Evolutionary conservation across 2,329 filamentous ascomycete species (phyloP).

Genomic region (Fusarium sp.): DNA sequence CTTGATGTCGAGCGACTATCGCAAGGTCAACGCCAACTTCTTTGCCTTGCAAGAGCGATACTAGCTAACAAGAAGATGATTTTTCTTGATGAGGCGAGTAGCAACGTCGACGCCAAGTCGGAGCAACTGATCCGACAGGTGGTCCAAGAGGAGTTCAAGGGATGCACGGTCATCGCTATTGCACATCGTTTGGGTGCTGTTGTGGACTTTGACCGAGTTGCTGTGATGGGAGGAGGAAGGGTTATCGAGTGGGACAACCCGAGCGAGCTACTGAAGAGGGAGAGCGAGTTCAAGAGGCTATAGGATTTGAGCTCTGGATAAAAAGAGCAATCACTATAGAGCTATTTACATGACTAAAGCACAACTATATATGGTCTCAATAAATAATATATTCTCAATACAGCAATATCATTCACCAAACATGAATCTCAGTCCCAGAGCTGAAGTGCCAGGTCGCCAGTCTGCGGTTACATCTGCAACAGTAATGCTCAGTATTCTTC

Average conservation of each 20-base stretch:
- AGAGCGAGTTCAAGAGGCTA: conserved; percentile 22
- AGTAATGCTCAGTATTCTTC: conserved; percentile 40
- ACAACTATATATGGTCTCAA: neutral
- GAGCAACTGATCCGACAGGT: conserved; percentile 48
- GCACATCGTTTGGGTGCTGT: conserved; percentile 44
- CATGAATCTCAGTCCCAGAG: conserved; percentile 37
- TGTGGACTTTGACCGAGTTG: conserved; percentile 15
- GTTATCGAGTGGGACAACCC: conserved; percentile 26
- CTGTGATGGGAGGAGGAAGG: conserved; percentile 12
- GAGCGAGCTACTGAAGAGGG: neutral
- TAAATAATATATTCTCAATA: neutral
- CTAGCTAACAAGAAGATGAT: conserved; percentile 49
- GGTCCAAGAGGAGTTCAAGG: conserved; percentile 44
- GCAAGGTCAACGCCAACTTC: conserved; percentile 56
- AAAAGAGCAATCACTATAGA: neutral
- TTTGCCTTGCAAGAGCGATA: conserved; percentile 50
- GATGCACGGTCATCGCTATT: conserved; percentile 62
- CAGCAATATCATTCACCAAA: conserved; percentile 10
- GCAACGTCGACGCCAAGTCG: conserved; percentile 48
- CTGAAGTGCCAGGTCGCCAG: conserved; percentile 36
- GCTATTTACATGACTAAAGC: neutral
- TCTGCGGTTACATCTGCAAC: conserved; percentile 36
- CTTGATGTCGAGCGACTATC: conserved; percentile 48
- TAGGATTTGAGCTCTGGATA: conserved; percentile 14
- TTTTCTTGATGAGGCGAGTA: conserved; percentile 51